Base-by-base conservation (phyloP, 2,329 filamentous ascomycete species). In the Venturia nashicola region DNA sequence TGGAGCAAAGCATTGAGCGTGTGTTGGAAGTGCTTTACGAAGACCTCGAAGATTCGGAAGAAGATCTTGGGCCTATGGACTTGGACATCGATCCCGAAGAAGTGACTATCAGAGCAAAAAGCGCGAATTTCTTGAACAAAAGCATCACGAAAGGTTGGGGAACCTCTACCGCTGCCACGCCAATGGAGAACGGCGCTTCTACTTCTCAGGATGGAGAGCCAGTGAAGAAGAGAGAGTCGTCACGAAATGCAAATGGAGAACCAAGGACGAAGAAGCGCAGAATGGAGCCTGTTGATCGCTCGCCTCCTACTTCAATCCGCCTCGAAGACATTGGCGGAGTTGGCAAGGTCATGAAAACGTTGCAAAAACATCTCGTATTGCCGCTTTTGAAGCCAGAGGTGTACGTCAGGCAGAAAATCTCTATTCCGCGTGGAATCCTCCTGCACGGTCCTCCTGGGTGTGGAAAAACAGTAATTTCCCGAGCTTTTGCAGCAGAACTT, bases 1-100 rank as follows among this genome's bases (percentile, higher is more conserved):
- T 97, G 1, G 90, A 96, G 73, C 89, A 94, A 67, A 88, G 89
- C 43, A 90, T 97, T 67, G 91, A 96, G 66, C 82, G 90, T 8
- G 90, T 92, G 0, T 77, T 97, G 18, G 83, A 86, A 8, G 84
- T 91, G 20, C 79, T 93, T 5, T 87, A 86, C 67, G 84, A 90
- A 68, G 82, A 86, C 65, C 74, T 79, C 16, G 81, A 79, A 59
- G 81, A 83, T 32, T 83, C 82, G 4, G 78, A 80, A 39, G 80
- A 80, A 61, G 82, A 83, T 42, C 77, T 78, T 2, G 78, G 81
- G 23, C 79, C 66, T 20, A 81, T 81, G 73, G 64, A 75, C 73
- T 69, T 83, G 73, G 72, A 80, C 71, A 68, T 72, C 70, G 71
- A 74, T 61, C 68, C 16, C 65, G 65, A 68, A 71, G 60, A 65